Conservation (phyloP, 1,139 yeast genomes). For the Citeromyces hawaiiensis region DNA sequence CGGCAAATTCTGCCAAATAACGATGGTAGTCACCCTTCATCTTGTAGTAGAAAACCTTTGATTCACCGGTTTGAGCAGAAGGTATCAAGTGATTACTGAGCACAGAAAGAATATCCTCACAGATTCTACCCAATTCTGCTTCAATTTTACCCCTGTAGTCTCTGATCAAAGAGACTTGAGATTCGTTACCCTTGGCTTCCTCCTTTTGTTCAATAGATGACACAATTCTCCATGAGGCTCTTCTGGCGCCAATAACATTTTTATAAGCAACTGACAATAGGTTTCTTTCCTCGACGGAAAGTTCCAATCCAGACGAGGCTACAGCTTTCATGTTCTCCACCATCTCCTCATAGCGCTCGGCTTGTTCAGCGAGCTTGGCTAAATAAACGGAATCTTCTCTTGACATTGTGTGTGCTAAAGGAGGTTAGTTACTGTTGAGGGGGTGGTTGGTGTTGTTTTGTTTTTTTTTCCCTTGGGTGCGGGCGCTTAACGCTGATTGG, state of each 20-base stretch:
- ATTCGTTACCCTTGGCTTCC: slow-evolving; percentile 87
- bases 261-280: slow-evolving; percentile 94
- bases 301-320: slow-evolving; percentile 90
- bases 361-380: slow-evolving; percentile 99
- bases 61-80: slow-evolving; percentile 92
- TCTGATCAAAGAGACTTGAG: slow-evolving; percentile 81
- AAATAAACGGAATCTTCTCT: slow-evolving; percentile 98
- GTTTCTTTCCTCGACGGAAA: slow-evolving; percentile 96
- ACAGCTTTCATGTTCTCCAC: slow-evolving; percentile 97
- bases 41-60: slow-evolving; percentile 95
- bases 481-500: background rate
- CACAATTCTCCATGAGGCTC: slow-evolving; percentile 99
- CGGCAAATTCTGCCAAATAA: slow-evolving; percentile 94
- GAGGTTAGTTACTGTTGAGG: background rate
- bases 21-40: slow-evolving; percentile 99
- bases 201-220: slow-evolving; percentile 97
- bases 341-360: slow-evolving; percentile 99
- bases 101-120: slow-evolving; percentile 86
- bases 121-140: slow-evolving; percentile 82
- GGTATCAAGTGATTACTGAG: slow-evolving; percentile 85
- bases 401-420: slow-evolving; percentile 19
- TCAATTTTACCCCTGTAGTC: slow-evolving; percentile 94
- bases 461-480: background rate
- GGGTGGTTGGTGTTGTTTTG: too few species aligned
- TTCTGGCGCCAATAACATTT: slow-evolving; percentile 97